Percentiles rank a stretch among this genome's conserved stretches.
phyloP scores from a whole-genome alignment of 208 protist genomes.

The Tritrichomonas foetus region DNA sequence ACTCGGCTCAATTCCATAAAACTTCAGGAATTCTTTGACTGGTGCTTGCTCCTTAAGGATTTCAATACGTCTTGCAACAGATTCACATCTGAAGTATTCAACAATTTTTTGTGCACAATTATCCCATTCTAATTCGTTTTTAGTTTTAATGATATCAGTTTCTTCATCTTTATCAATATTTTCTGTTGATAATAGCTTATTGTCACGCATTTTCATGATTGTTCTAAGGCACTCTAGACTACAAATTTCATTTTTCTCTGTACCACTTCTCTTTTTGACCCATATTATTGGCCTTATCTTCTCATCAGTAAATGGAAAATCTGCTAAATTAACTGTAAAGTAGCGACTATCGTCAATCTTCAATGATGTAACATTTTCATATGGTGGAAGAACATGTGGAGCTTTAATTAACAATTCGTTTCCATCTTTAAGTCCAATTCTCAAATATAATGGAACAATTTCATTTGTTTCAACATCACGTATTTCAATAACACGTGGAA shows the following conservation, averaged over 20 bases:
- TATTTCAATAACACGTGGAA: conserved; percentile 27
- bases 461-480: not conserved
- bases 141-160: not conserved
- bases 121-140: not conserved
- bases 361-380: not conserved
- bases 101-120: not conserved
- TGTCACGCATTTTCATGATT: not conserved
- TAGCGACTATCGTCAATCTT: not conserved
- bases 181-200: not conserved
- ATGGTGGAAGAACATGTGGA: not conserved
- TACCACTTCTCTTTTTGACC: not conserved
- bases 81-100: not conserved
- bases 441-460: not conserved
- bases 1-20: not conserved
- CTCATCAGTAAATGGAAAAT: not conserved
- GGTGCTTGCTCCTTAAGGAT: not conserved
- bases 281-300: not conserved
- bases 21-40: not conserved
- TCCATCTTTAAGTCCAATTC: not conserved
- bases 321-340: not conserved
- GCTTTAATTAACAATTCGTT: not conserved
- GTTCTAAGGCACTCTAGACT: not conserved
- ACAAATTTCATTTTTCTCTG: not conserved
- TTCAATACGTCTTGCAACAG: not conserved
- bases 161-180: not conserved